Evolutionary conservation across 140 eudicot genomes (phyloP), one percentile per base, ranked within the genome.

Genomic region (Ambrosia hybrid): DNA sequence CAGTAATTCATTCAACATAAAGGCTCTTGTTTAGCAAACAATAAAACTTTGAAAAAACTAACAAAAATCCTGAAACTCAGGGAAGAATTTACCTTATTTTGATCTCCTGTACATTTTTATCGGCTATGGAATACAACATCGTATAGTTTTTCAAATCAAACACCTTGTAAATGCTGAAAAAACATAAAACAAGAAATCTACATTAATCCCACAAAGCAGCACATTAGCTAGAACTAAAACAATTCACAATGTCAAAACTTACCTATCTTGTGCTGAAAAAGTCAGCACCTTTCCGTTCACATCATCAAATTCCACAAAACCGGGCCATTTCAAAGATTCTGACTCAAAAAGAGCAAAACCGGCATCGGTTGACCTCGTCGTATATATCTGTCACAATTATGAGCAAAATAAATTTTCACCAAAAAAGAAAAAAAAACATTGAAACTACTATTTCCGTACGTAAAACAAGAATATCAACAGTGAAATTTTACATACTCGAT

Each of bases 221-320:
- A 53, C 55, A 52, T 30, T 3, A 17, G 41, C 52, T 46, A 46
- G 52, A 46, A 14, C 66, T 55, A 74, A 53, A 9, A 63, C 12
- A 13, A 57, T 51, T 10, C 5, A 62, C 9, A 8, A 57, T 14
- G 43, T 49, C 6, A 15, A 73, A 9, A 17, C 12, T 69, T 83
- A 83, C 98, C 98, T 83, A 83, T 87, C 98, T 10, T 87, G 95
- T 45, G 96, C 95, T 67, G 98, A 92, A 68, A 87, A 89, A 0
- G 98, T 92, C 72, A 92, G 87, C 46, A 92, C 98, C 76, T 92
- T 92, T 30, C 98, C 98, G 75, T 92, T 92, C 12, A 92, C 96
- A 76, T 92, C 98, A 87, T 92, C 98, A 82, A 89, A 92, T 79
- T 92, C 98, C 61, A 92, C 98, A 89, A 89, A 89, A 39, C 98